Evolutionary conservation across 768 basidiomycete genomes (phyloP), one percentile per base, ranked within the genome.

Genomic region (Lactarius sanguifluus): DNA sequence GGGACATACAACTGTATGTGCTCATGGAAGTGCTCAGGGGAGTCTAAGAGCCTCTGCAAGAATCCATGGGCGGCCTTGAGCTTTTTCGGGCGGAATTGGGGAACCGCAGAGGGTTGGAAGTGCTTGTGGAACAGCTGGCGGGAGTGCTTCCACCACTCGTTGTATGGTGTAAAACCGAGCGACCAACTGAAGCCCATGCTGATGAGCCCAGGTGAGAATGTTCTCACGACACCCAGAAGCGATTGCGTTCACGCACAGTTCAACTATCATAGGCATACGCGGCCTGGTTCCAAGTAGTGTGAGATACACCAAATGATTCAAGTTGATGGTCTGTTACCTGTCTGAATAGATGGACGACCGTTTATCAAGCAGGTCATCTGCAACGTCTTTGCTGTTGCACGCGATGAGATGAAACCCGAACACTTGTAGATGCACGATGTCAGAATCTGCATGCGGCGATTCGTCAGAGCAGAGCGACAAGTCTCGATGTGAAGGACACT

Each of bases 301-400:
- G 23, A 28, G 38, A 25, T 10, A 30, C 40, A 47, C 4, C 9
- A 8, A 43, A 55, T n/a, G 45, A 40, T 43, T 18, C 30, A 32
- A 32, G 30, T 32, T 32, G 28, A 43, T 2, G 13, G 15, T 9
- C 30, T 54, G 15, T 40, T 38, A 69, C 63, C 75, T 34, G 68
- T 73, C 74, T 6, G 81, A 80, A 69, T 81, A 81, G 6, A 77
- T 78, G 6, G 72, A 66, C 1, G 78, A 78, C 15, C 77, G 72
- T 52, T 76, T 76, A 47, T 79, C 77, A n/a, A 81, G 73, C 6
- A 81, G 71, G 10, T 78, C 79, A 32, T 74, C 74, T 3, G 76
- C 74, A 20, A 75, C 71, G 43, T 76, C 73, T 23, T 72, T 62
- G 12, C 74, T 75, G 67, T 78, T 79, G 54, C 81, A 65, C n/a